Percentiles rank a stretch among this genome's conserved stretches.
Conservation (phyloP, 768 basidiomycete genomes). For the Serendipita vermifera region DNA sequence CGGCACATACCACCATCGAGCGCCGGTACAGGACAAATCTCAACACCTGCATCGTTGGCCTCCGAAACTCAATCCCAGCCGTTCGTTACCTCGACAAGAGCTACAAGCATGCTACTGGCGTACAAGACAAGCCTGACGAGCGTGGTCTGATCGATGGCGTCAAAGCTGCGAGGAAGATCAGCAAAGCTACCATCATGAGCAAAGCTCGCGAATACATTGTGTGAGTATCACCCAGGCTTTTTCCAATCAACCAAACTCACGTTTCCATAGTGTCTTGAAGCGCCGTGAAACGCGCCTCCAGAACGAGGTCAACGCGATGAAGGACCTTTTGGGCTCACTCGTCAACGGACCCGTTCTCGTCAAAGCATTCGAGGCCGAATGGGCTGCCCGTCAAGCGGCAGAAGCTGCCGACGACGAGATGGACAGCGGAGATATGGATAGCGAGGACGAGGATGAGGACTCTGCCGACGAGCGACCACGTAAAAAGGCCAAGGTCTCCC, state of each 20-base stretch:
- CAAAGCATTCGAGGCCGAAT: slow-evolving; percentile 63
- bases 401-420: slow-evolving; percentile 31
- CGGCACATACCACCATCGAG: slow-evolving; percentile 82
- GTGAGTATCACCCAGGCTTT: slow-evolving; percentile 24
- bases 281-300: slow-evolving; percentile 56
- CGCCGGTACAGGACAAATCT: slow-evolving; percentile 79
- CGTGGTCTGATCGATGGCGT: slow-evolving; percentile 87
- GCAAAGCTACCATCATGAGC: slow-evolving; percentile 79
- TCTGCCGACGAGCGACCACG: slow-evolving; percentile 36
- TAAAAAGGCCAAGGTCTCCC: slow-evolving; percentile 45
- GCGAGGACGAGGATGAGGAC: slow-evolving; percentile 32
- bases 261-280: slow-evolving; percentile 58
- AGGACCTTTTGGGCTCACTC: slow-evolving; percentile 51
- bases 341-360: slow-evolving; percentile 62
- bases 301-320: slow-evolving; percentile 64
- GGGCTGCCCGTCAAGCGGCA: slow-evolving; percentile 34
- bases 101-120: slow-evolving; percentile 9
- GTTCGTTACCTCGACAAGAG: slow-evolving; percentile 63
- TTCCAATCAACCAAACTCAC: slow-evolving; percentile 13
- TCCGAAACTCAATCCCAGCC: slow-evolving; percentile 72
- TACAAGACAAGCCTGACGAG: slow-evolving; percentile 52
- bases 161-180: slow-evolving; percentile 79
- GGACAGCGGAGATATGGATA: slow-evolving; percentile 40
- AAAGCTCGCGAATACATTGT: slow-evolving; percentile 85
- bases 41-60: slow-evolving; percentile 70